phyloP scores from a whole-genome alignment of 257 asterid species.

The Scutellaria barbata region DNA sequence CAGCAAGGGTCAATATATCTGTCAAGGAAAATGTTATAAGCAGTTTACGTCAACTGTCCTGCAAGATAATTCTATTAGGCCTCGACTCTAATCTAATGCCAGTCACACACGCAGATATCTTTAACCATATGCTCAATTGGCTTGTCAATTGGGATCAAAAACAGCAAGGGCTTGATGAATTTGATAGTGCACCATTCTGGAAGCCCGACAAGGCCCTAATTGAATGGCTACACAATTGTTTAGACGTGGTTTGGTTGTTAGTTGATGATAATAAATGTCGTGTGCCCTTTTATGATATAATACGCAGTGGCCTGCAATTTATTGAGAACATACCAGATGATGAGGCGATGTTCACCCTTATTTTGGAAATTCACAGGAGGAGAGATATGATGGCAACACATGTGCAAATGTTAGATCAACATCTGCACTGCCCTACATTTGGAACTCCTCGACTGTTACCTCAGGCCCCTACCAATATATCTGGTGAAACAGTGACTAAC shows the following conservation, averaged over 20 bases:
- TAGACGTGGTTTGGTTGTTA: constrained; percentile 91
- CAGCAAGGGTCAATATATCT: constrained; percentile 52
- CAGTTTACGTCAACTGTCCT: constrained; percentile 84
- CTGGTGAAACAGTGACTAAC: constrained; percentile 81
- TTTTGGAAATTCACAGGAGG: constrained; percentile 90
- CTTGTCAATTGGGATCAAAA: constrained; percentile 84
- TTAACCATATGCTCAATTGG: constrained; percentile 88
- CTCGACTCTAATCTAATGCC: constrained; percentile 83
- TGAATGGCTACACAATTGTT: constrained; percentile 96
- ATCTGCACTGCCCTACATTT: constrained; percentile 97
- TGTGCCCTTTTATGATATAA: constrained; percentile 91
- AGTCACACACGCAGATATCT: constrained; percentile 74
- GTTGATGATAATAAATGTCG: constrained; percentile 85
- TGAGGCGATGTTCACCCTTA: constrained; percentile 93
- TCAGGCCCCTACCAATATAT: constrained; percentile 70
- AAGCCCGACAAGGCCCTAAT: constrained; percentile 79
- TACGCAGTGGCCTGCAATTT: constrained; percentile 89
- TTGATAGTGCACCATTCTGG: constrained; percentile 66
- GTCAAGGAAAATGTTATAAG: constrained; percentile 71
- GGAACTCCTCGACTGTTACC: constrained; percentile 93
- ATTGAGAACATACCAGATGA: constrained; percentile 96
- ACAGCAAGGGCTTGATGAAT: constrained; percentile 70
- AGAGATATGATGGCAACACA: constrained; percentile 97
- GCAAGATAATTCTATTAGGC: constrained; percentile 84
- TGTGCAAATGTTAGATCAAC: constrained; percentile 99